Evolutionary conservation across 192 early-diverging fungal genomes (phyloP), one percentile per base, ranked within the genome.

Genomic region (Coemansia sp.): DNA sequence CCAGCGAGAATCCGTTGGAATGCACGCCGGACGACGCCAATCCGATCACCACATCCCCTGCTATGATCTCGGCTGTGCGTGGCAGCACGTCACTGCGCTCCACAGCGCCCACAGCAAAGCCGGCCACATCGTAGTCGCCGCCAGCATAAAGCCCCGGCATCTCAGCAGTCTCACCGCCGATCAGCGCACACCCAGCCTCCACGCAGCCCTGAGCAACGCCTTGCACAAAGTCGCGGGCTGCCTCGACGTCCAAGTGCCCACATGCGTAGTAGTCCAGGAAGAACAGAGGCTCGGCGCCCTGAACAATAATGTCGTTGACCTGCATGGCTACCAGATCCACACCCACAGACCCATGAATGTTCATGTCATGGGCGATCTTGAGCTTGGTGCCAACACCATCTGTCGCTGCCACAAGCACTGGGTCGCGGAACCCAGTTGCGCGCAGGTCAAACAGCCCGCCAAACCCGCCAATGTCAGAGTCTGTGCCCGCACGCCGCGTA

Each of bases 371-470:
- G 2, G 97, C 96, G 71, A 99, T 88, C 84, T 91, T 96, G 38
- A 99, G 88, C 86, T 99, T 99, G 69, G 97, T 99, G 34, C 97
- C 97, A 23, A 99, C 94, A 48, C 97, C 97, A 63, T 99, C 97
- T 26, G 97, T 99, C 35, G 96, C 94, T n/a, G 94, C 92, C 9
- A 99, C 91, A 43, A 99, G 79, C 56, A 99, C 90, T 26, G 96
- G 94, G 59, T 99, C 96, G 63, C 71, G 60, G 86, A 90, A 99
- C 11, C 95, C 95, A 10, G 93, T 89, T 11, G 93, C 93, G 72
- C 93, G 92, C 38, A 99, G 80, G 73, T 99, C 97, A 82, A 99
- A 99, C 16, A 96, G 74, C 26, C 96, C 97, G 76, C 97, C 97
- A 63, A 99, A 99, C 7, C 97, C 97, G 59, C 97, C 97, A 70